phyloP scores from a whole-genome alignment of 805 yeast species.

The Kuraishia ogatae region DNA sequence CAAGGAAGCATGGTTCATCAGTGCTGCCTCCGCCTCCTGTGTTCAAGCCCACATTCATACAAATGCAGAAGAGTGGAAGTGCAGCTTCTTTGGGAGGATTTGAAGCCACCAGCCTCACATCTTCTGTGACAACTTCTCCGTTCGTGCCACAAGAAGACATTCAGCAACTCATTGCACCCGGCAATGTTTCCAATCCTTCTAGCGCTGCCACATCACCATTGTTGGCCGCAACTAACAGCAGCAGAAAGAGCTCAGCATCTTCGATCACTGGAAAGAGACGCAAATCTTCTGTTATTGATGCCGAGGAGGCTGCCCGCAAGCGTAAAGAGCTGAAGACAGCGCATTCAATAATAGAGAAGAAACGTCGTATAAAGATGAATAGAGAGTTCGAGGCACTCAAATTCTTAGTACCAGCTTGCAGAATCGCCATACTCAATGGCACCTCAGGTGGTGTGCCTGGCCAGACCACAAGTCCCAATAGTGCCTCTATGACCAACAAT shows the following conservation, averaged over 20 bases:
- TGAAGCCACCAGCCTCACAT: not conserved
- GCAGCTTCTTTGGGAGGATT: not conserved
- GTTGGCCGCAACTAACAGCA: conserved; percentile 4
- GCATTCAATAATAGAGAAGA: conserved; percentile 74
- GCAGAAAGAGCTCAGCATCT: conserved; percentile 1
- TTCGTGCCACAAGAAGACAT: conserved; percentile 9
- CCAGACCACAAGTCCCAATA: not conserved
- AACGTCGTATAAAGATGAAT: conserved; percentile 71
- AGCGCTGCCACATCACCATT: conserved; percentile 6
- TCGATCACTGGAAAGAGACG: conserved; percentile 13
- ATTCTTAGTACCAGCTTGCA: conserved; percentile 70
- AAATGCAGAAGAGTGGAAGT: conserved; percentile 22
- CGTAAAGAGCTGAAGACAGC: conserved; percentile 43
- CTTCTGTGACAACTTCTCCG: not conserved
- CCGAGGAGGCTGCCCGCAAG: conserved; percentile 28
- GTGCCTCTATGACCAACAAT: conserved; percentile 1
- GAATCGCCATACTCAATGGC: conserved; percentile 29
- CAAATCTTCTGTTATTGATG: conserved; percentile 15
- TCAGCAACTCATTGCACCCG: conserved; percentile 8
- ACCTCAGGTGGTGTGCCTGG: conserved; percentile 2
- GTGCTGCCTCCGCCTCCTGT: conserved; percentile 37
- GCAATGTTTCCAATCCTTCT: conserved; percentile 9
- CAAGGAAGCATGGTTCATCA: not conserved
- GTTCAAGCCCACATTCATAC: conserved; percentile 36
- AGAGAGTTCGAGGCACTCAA: conserved; percentile 78